These are phyloP conservation scores for Globisporangium lucens DNA, from an alignment of 352 stramenopile genomes.

Conservation along the genomic window DNA sequence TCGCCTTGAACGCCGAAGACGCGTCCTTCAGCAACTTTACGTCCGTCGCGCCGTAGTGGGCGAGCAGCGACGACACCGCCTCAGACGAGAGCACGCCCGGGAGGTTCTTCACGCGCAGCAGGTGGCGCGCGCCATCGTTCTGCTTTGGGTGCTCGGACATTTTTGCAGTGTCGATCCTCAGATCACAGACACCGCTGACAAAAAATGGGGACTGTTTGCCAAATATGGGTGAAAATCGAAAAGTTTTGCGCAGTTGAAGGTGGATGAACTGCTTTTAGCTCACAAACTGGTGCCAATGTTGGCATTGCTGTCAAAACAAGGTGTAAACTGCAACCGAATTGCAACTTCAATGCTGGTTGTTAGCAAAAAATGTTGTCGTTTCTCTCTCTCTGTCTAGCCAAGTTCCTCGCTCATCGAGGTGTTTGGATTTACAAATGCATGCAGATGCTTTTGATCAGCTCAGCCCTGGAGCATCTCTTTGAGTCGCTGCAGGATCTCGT, in stretches of 20 bases:
- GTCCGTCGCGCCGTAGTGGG: conserved; percentile 48
- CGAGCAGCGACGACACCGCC: conserved; percentile 53
- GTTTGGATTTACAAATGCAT: not conserved
- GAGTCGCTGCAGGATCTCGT: conserved; percentile 62
- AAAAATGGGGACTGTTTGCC: too few relatives aligned
- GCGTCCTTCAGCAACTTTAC: conserved; percentile 40
- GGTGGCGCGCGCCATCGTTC: conserved; percentile 2
- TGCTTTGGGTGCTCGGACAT: not conserved
- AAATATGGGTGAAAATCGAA: too few relatives aligned
- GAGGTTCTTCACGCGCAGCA: conserved; percentile 59
- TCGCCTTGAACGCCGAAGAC: conserved; percentile 24
- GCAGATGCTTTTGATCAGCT: not conserved
- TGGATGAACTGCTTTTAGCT: not conserved
- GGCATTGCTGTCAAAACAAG: not conserved
- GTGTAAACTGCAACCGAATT: not conserved
- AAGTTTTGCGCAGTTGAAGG: not conserved
- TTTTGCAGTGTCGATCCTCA: not conserved
- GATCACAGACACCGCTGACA: too few relatives aligned
- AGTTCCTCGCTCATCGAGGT: not conserved
- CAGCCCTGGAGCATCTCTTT: conserved; percentile 54
- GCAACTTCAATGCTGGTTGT: not conserved
- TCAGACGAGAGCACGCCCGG: conserved; percentile 50
- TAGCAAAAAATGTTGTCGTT: not conserved
- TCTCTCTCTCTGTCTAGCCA: conserved; percentile 12
- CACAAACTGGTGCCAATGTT: not conserved